A percentile compares a stretch with the other conserved stretches of the same genome.
These are phyloP conservation scores for Penicillium paneum DNA, from an alignment of 2,329 filamentous ascomycete genomes.

Conservation along the genomic window DNA sequence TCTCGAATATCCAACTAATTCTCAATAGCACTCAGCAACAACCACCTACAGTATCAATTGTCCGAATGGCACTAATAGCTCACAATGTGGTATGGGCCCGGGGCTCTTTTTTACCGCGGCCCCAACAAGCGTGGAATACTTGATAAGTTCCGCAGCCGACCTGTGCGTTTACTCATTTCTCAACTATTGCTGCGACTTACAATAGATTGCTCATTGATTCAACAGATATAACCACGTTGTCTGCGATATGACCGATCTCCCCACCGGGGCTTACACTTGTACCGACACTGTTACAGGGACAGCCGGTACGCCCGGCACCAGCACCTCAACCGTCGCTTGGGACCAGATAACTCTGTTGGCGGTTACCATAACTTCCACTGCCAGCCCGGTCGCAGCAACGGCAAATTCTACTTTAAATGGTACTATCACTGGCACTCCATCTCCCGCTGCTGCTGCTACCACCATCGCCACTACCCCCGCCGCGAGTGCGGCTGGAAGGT, in stretches of 20 bases:
- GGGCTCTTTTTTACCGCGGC: slow-evolving; percentile 24
- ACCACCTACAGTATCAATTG: slow-evolving; percentile 30
- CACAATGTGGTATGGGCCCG: slow-evolving; percentile 28
- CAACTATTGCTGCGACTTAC: not conserved
- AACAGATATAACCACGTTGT: slow-evolving; percentile 13
- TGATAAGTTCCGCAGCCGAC: slow-evolving; percentile 7
- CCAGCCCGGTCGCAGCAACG: slow-evolving; percentile 3
- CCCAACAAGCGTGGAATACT: slow-evolving; percentile 10
- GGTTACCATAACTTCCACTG: slow-evolving; percentile 23
- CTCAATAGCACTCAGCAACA: slow-evolving; percentile 20
- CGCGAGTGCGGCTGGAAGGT: not conserved
- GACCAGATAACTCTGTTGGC: slow-evolving; percentile 13
- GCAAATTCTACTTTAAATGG: not conserved
- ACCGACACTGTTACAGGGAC: slow-evolving; percentile 13
- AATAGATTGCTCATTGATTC: not conserved
- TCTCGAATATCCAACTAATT: not conserved
- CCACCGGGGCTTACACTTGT: slow-evolving; percentile 21
- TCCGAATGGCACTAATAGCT: slow-evolving; percentile 18
- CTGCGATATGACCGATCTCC: slow-evolving; percentile 20
- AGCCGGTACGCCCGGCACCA: slow-evolving; percentile 15
- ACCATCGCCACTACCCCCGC: not conserved
- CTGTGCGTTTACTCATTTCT: slow-evolving; percentile 6
- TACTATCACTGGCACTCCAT: too few species aligned
- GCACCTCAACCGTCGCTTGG: slow-evolving; percentile 6
- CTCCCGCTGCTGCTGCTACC: not conserved